Conservation (phyloP, 2,329 filamentous ascomycete genomes). For the Pyricularia pennisetigena region DNA sequence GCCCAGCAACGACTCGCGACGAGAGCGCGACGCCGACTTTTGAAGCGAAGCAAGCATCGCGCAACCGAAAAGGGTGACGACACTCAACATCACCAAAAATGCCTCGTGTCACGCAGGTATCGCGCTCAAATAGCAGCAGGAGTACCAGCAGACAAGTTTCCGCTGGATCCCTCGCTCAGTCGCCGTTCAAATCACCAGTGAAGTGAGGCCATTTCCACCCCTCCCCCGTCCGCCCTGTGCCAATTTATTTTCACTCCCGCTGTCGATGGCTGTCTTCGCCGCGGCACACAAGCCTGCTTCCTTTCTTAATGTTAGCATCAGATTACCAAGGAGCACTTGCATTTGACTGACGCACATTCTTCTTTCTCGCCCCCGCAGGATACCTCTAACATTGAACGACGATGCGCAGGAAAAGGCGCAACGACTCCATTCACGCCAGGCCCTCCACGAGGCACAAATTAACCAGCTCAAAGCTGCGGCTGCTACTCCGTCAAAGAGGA, state of each 20-base stretch:
- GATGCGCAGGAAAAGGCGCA: slow-evolving; percentile 87
- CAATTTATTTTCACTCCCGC: background rate
- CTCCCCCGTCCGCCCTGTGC: background rate
- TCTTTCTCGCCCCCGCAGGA: slow-evolving; percentile 38
- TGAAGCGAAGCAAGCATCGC: background rate
- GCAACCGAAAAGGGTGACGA: background rate
- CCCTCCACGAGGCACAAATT: slow-evolving; percentile 81
- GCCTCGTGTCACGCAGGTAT: slow-evolving; percentile 48
- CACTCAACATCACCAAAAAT: slow-evolving; percentile 23
- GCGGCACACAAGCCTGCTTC: background rate
- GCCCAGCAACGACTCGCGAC: slow-evolving; percentile 4
- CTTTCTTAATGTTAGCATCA: background rate
- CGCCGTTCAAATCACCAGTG: slow-evolving; percentile 46
- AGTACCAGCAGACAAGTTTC: slow-evolving; percentile 32
- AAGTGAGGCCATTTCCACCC: slow-evolving; percentile 32
- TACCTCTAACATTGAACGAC: slow-evolving; percentile 73
- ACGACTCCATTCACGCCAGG: slow-evolving; percentile 78
- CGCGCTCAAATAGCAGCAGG: slow-evolving; percentile 33
- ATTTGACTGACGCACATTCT: slow-evolving; percentile 5
- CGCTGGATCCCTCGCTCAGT: slow-evolving; percentile 30
- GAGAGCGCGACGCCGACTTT: slow-evolving; percentile 9
- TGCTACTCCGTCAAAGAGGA: slow-evolving; percentile 56
- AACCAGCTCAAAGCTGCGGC: slow-evolving; percentile 81
- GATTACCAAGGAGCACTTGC: background rate
- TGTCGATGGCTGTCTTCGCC: background rate